A percentile compares a stretch with the other conserved stretches of the same genome.
Evolutionary conservation across 1,139 yeast genomes (phyloP).

Genomic region (Insectozyma bohioensis): DNA sequence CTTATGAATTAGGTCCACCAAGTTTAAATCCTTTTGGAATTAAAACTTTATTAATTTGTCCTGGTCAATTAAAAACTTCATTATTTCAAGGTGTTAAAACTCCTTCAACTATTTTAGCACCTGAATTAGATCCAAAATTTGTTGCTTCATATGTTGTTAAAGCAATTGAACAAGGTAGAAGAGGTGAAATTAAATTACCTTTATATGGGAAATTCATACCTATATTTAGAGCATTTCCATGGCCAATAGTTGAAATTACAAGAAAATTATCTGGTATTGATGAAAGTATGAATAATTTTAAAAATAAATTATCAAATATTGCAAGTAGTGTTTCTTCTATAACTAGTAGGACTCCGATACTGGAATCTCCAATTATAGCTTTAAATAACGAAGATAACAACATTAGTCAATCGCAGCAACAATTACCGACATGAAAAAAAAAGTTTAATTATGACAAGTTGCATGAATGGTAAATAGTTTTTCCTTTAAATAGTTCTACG

Average conservation of each 20-base stretch:
- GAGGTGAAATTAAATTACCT: slow-evolving; percentile 74
- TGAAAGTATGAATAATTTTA: slow-evolving; percentile 46
- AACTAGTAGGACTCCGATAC: no score
- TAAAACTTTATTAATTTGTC: slow-evolving; percentile 74
- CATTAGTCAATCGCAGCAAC: no score
- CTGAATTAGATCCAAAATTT: slow-evolving; percentile 65
- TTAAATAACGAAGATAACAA: no score
- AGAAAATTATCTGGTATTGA: slow-evolving; percentile 66
- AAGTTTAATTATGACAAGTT: no score
- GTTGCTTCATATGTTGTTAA: slow-evolving; percentile 62
- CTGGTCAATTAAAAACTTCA: slow-evolving; percentile 77
- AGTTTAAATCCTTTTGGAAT: slow-evolving; percentile 50
- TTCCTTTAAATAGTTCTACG: no score
- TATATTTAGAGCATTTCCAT: slow-evolving; percentile 65
- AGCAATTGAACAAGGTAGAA: slow-evolving; percentile 57
- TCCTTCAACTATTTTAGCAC: slow-evolving; percentile 76
- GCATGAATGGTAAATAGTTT: no score
- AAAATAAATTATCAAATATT: slow-evolving; percentile 15
- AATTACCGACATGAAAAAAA: no score
- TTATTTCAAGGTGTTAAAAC: slow-evolving; percentile 73
- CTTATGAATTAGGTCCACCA: slow-evolving; percentile 66
- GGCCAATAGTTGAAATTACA: slow-evolving; percentile 61
- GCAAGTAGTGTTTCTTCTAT: slow-evolving; percentile 21
- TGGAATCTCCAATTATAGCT: slow-evolving; percentile 1
- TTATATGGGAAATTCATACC: slow-evolving; percentile 75